Conservation (phyloP, 345 rosid species). For the Litchi chinensis region DNA sequence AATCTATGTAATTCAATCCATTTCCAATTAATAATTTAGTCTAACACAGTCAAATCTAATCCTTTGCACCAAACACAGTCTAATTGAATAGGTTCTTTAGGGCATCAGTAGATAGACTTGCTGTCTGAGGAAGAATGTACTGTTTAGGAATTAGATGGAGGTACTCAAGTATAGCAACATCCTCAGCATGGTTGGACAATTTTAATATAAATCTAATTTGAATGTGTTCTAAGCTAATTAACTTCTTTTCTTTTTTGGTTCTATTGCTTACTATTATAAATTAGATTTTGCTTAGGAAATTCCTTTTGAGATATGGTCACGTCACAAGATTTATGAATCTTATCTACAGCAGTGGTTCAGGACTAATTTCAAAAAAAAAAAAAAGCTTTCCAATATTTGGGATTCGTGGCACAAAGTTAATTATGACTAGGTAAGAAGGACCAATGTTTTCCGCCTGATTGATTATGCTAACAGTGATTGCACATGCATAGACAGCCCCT, state of each 20-base stretch:
- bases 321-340: background rate
- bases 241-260: background rate
- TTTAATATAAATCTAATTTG: background rate
- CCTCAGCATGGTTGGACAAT: background rate
- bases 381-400: background rate
- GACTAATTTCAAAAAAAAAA: background rate
- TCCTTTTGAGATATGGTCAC: background rate
- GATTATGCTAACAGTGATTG: background rate
- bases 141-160: background rate
- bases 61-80: background rate
- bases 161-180: background rate
- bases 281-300: background rate
- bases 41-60: background rate
- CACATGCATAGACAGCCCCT: background rate
- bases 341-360: background rate
- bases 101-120: background rate
- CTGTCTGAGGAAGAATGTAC: background rate
- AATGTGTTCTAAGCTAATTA: background rate
- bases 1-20: background rate
- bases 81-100: background rate
- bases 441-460: background rate
- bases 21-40: background rate
- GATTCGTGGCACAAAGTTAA: background rate
- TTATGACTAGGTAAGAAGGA: background rate
- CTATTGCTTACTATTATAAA: background rate